Conservation (phyloP, 2,329 filamentous ascomycete species). For the Fusarium sp. region DNA sequence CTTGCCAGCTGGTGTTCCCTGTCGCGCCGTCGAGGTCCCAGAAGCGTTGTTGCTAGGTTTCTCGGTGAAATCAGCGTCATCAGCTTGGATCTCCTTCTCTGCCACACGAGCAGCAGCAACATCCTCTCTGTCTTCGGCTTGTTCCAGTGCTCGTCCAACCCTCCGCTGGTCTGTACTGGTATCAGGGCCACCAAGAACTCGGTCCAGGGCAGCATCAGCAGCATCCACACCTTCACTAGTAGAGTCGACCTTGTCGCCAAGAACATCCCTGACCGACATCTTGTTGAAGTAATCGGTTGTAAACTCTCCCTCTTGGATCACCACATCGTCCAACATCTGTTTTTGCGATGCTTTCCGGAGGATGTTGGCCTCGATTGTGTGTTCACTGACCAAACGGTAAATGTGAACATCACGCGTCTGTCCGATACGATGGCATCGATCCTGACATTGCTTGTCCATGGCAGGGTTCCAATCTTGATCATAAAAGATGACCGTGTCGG, state of each 20-base stretch:
- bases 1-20: slow-evolving; percentile 63
- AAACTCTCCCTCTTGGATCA: slow-evolving; percentile 98
- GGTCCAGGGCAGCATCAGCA: slow-evolving; percentile 85
- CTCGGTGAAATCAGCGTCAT: slow-evolving; percentile 87
- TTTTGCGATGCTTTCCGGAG: slow-evolving; percentile 97
- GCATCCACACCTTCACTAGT: slow-evolving; percentile 70
- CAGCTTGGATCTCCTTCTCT: slow-evolving; percentile 88
- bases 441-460: slow-evolving; percentile 99
- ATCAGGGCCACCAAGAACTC: slow-evolving; percentile 78
- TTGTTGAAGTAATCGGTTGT: slow-evolving; percentile 96
- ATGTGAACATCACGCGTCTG: slow-evolving; percentile 98
- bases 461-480: slow-evolving; percentile 99
- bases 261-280: slow-evolving; percentile 76
- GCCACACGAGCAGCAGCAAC: slow-evolving; percentile 88
- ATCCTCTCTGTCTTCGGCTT: slow-evolving; percentile 93
- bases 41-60: slow-evolving; percentile 62
- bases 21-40: slow-evolving; percentile 62
- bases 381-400: slow-evolving; percentile 91
- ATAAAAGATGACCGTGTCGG: slow-evolving; percentile 98
- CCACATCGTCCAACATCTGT: slow-evolving; percentile 96
- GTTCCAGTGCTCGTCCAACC: slow-evolving; percentile 81
- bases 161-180: slow-evolving; percentile 71
- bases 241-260: slow-evolving; percentile 69
- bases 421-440: slow-evolving; percentile 95
- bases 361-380: slow-evolving; percentile 98